Conservation (phyloP, 257 asterid genomes). For the Agastache rugosa region DNA sequence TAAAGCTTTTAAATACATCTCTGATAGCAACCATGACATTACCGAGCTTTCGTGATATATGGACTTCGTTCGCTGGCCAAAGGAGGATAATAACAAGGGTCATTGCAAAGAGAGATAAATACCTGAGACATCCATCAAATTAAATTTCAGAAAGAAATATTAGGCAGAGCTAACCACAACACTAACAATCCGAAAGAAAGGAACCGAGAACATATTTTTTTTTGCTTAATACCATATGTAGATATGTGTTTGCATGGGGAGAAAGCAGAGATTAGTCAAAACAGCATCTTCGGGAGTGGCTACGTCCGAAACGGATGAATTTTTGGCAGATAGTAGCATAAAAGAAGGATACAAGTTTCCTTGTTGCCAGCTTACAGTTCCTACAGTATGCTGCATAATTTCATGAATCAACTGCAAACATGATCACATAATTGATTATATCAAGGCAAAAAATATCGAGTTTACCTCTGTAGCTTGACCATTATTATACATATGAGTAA, state of each 20-base stretch:
- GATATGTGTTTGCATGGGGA: constrained; percentile 77
- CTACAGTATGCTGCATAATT: constrained; percentile 85
- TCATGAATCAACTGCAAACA: constrained; percentile 40
- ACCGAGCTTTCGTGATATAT: constrained; percentile 48
- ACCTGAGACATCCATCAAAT: constrained; percentile 61
- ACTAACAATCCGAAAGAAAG: background rate
- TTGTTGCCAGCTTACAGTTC: constrained; percentile 99
- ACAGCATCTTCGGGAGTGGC: constrained; percentile 48
- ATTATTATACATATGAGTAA: constrained; percentile 57
- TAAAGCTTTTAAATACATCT: constrained; percentile 49
- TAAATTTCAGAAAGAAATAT: constrained; percentile 25
- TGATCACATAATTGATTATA: constrained; percentile 17
- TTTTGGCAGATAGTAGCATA: constrained; percentile 82
- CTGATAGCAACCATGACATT: constrained; percentile 45
- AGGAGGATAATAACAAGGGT: constrained; percentile 65
- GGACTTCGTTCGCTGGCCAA: constrained; percentile 72
- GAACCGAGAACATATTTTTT: background rate
- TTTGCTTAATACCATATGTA: constrained; percentile 66
- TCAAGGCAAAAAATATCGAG: constrained; percentile 4
- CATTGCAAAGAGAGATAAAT: constrained; percentile 66
- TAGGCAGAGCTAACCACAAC: background rate
- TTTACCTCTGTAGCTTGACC: constrained; percentile 80
- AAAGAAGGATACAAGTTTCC: constrained; percentile 94
- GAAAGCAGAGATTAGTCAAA: constrained; percentile 80
- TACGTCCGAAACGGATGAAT: constrained; percentile 45